Percentiles rank a stretch among this genome's conserved stretches.
Evolutionary conservation across 352 stramenopile species (phyloP).

Genomic region (Pythium dissimile): DNA sequence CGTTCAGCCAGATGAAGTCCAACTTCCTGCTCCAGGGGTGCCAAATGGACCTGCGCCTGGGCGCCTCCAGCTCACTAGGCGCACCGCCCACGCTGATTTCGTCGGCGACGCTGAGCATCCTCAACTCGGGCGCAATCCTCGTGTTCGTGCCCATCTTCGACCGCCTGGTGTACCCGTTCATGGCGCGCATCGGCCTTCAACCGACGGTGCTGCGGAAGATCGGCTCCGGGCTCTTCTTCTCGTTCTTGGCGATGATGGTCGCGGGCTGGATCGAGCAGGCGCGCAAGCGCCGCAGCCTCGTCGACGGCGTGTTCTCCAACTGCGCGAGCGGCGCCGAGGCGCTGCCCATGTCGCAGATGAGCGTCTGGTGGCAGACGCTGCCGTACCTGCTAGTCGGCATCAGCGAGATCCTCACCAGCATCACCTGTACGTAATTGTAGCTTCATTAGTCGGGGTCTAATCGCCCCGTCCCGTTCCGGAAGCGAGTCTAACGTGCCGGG

Average conservation of each 20-base stretch:
- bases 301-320: constrained; percentile 57
- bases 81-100: constrained; percentile 65
- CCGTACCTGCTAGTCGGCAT: constrained; percentile 89
- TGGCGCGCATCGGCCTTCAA: constrained; percentile 55
- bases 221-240: constrained; percentile 75
- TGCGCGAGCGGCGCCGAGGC: constrained; percentile 62
- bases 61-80: constrained; percentile 35
- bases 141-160: constrained; percentile 92
- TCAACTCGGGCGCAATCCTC: constrained; percentile 89
- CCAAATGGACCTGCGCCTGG: constrained; percentile 87
- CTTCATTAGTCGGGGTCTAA: not conserved
- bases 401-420: constrained; percentile 88
- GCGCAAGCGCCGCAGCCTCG: constrained; percentile 47
- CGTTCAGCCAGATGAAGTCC: constrained; percentile 79
- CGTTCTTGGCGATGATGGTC: constrained; percentile 70
- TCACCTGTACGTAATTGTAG: constrained; percentile 58
- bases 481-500: not conserved
- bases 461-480: too few species aligned
- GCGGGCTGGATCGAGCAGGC: constrained; percentile 65
- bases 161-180: constrained; percentile 69
- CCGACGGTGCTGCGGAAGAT: constrained; percentile 86
- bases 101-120: constrained; percentile 84
- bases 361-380: constrained; percentile 88
- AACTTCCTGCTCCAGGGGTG: constrained; percentile 88
- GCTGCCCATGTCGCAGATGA: constrained; percentile 78